phyloP scores from a whole-genome alignment of 441 rosid species.

The Euphorbia neoarborescens region DNA sequence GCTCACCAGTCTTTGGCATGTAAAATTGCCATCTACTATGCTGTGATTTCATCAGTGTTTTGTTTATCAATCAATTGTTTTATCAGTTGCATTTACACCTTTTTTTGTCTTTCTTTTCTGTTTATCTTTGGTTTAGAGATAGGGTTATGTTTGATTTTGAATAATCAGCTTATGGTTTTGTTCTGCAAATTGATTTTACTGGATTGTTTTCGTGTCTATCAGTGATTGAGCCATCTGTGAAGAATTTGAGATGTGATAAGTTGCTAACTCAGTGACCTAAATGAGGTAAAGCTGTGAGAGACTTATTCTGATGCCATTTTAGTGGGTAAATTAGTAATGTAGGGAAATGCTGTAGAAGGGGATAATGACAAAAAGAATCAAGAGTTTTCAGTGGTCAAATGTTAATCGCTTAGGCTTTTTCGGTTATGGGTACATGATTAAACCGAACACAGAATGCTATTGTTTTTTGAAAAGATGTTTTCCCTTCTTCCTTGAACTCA shows the following conservation, averaged over 20 bases:
- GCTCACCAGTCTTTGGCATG: not conserved
- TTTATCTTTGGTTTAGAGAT: not conserved
- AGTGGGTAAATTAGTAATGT: not conserved
- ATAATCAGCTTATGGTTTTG: not conserved
- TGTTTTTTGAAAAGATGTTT: not conserved
- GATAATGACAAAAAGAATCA: not conserved
- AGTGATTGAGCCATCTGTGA: not conserved
- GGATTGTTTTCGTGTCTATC: not conserved
- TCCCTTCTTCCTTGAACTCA: not conserved
- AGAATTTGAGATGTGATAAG: not conserved
- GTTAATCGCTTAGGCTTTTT: not conserved
- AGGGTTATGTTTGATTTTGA: not conserved
- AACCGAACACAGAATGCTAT: not conserved
- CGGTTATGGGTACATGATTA: not conserved
- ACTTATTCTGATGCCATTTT: not conserved
- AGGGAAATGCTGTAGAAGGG: not conserved
- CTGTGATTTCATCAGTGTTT: not conserved
- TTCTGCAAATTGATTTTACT: not conserved
- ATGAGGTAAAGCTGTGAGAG: not conserved
- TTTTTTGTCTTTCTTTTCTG: not conserved
- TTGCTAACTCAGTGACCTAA: not conserved
- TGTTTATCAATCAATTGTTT: not conserved
- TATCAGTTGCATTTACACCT: not conserved
- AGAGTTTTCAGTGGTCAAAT: not conserved
- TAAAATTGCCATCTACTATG: not conserved